Evolutionary conservation across 2,329 filamentous ascomycete species (phyloP), one percentile per base, ranked within the genome.

Genomic region (Beauveria varroae): DNA sequence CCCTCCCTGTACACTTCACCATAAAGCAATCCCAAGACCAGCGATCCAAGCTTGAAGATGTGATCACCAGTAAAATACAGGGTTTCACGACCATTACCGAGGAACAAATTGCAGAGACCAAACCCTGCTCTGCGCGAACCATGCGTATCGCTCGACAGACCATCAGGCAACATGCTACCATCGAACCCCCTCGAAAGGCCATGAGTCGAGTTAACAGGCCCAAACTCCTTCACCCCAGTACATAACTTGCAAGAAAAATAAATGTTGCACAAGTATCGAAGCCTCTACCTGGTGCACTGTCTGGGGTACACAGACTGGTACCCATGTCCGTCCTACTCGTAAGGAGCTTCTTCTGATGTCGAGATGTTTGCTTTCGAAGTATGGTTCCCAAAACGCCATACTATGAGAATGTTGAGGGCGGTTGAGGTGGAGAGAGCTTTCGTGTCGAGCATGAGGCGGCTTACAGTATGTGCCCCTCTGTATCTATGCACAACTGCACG

Each of bases 161-260:
- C 30, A 62, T 53, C 30, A 54, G 52, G 12, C 6, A 43, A 54
- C 24, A 62, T 59, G 37, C 53, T 47, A 58, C 53, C n/a, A 62
- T 59, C 20, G 46, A 51, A 18, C 54, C 44, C 18, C 54, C 60
- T 20, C 60, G 46, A 34, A 51, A 52, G 46, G 41, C 52, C 16
- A 59, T 20, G 20, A 46, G 60, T 22, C 54, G 46, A 55, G 22
- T 47, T 7, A 26, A 16, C 10, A 47, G 44, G 22, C 44, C 14
- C 37, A 47, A 16, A 9, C 10, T 26, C 22, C 5, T 26, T n/a
- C 40, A 47, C n/a, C n/a, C n/a, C n/a, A n/a, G n/a, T n/a, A n/a
- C n/a, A n/a, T n/a, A n/a, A n/a, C n/a, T n/a, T n/a, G n/a, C n/a
- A n/a, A n/a, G n/a, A n/a, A n/a, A n/a, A n/a, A n/a, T n/a, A n/a